Evolutionary conservation across 495 filamentous ascomycete genomes (phyloP), one percentile per base, ranked within the genome.

Genomic region (Daldinia decipiens): DNA sequence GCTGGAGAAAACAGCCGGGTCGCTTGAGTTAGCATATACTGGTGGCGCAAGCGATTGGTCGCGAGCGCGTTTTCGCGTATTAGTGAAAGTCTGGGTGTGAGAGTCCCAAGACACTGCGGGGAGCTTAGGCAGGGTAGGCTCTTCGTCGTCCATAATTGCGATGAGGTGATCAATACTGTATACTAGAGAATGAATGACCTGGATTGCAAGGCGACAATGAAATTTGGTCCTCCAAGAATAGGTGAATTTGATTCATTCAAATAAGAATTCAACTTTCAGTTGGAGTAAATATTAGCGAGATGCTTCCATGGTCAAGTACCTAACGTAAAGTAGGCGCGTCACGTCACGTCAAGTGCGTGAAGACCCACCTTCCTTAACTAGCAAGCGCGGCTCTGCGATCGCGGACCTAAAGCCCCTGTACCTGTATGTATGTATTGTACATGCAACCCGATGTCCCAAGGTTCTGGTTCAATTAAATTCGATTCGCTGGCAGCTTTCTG

Each of bases 1-100:
- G 68, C 90, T 93, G 0, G 90, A 93, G 79, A 94, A 94, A 4
- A 93, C 73, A 11, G 91, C 88, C 3, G 90, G 89, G 70, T 93
- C 91, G 71, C 90, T 93, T 29, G 91, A 93, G 31, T 81, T 78
- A 29, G 77, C 73, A 39, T 76, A 76, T 39, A 47, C 15, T 26
- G 55, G 70, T 11, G 31, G 68, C 59, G 73, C 77, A 68, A 68
- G 70, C 57, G 50, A 71, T 51, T 58, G 59, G 38, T 70, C 61
- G 62, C 81, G 78, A 43, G 63, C 66, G 43, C 83, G 84, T 74
- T 87, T 86, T 65, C 79, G 77, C 17, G 77, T 69, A 47, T 72
- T 75, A 39, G 62, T 56, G 67, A 80, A 76, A 9, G 75, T 73
- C 24, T 78, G 71, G 11, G 70, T 78, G 21, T 65, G 31, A 15